Evolutionary conservation across 1,139 yeast species (phyloP), one percentile per base, ranked within the genome.

Genomic region (Wickerhamomyces sp.): DNA sequence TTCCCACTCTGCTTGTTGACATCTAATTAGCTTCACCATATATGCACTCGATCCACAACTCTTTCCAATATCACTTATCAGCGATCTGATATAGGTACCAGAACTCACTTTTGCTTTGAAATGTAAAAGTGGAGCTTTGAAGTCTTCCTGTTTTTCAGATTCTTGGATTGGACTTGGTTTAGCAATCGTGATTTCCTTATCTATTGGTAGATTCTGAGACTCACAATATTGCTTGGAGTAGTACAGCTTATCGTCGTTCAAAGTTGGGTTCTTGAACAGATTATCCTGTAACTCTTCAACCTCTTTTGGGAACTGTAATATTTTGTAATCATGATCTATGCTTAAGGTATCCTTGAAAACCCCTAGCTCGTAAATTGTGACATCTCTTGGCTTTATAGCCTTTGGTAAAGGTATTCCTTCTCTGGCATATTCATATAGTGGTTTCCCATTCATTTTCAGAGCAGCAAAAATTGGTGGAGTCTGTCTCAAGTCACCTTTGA

Each of bases 401-500:
- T 78, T 77, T 0, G 99, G 99, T 36, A 93, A 72, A 0, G 96
- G 94, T 39, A 79, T 72, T 0, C 95, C 95, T 54, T 86, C 79
- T 56, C 99, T 76, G 1, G 99, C 99, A 62, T 94, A 94, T 57
- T 91, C 97, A 62, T 93, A 91, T 45, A 94, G 68, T 6, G 96
- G 95, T 65, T 84, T 90, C 29, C 99, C 99, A 59, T 90, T 84
- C 82, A 94, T 85, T 61, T 91, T 93, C 53, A 94, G 70, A 0
- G 99, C 99, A 34, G 97, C 89, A 63, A 81, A 93, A 14, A 93
- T 84, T 0, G 99, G 99, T 11, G 99, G 99, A 1, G 95, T 86
- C 65, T 94, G 99, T 56, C 76, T 75, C 47, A 91, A 71, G 34
- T 80, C 76, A 0, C 99, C 99, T 14, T 80, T 68, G 59, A 93